A percentile compares a stretch with the other conserved stretches of the same genome.
phyloP scores from a whole-genome alignment of 1,139 yeast species.

The Candida albicans region DNA sequence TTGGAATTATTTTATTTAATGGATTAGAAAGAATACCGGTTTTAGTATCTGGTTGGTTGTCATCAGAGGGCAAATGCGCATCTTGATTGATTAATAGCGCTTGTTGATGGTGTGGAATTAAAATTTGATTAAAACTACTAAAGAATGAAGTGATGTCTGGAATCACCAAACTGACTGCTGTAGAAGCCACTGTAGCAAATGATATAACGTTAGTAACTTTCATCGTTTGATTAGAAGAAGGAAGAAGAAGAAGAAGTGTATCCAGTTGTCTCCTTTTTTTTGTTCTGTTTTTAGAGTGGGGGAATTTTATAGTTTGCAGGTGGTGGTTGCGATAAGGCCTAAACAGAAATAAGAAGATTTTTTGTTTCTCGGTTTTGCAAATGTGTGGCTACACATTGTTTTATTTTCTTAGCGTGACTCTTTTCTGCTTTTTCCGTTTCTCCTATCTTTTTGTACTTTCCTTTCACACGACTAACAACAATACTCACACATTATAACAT shows the following conservation, averaged over 20 bases:
- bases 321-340: not conserved
- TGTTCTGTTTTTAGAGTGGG: not conserved
- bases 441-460: too few relatives aligned
- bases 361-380: not conserved
- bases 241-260: not conserved
- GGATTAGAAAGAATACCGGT: constrained; percentile 6
- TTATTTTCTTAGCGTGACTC: too few relatives aligned
- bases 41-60: not conserved
- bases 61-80: not conserved
- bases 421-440: too few relatives aligned
- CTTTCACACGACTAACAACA: too few relatives aligned
- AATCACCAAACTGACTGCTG: constrained; percentile 6
- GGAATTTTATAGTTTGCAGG: not conserved
- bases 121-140: constrained; percentile 3
- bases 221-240: not conserved
- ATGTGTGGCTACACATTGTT: not conserved
- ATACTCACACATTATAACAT: not conserved
- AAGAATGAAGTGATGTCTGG: constrained; percentile 8
- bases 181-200: constrained; percentile 3
- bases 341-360: not conserved
- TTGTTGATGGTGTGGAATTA: constrained; percentile 4
- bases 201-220: constrained; percentile 1
- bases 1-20: constrained; percentile 47
- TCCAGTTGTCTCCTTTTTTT: not conserved
- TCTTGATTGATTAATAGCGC: constrained; percentile 6